These are phyloP conservation scores for Podospora bellae-mahoneyi DNA, from an alignment of 495 filamentous ascomycete genomes.

Conservation along the genomic window DNA sequence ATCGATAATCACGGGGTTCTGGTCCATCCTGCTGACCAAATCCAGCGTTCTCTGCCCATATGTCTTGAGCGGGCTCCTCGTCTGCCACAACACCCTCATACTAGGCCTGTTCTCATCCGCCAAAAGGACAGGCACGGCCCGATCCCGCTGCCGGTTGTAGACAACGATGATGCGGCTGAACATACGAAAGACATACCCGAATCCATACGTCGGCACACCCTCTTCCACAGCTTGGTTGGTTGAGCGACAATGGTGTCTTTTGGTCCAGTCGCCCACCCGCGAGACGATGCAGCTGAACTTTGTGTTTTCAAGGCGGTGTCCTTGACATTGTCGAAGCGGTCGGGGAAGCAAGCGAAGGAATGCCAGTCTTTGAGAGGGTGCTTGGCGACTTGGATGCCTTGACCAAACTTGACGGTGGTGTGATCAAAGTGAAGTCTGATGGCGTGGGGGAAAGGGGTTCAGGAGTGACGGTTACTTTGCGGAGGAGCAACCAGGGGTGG, in stretches of 20 bases:
- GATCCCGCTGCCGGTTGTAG: constrained; percentile 69
- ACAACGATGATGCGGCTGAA: constrained; percentile 62
- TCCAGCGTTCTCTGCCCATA: constrained; percentile 45
- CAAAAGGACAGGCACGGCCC: constrained; percentile 54
- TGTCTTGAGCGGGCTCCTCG: constrained; percentile 40
- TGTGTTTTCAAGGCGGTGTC: constrained; percentile 25
- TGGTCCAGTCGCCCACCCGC: constrained; percentile 70
- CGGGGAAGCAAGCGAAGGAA: constrained; percentile 72
- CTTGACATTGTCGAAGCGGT: constrained; percentile 26
- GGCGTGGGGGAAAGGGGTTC: constrained; percentile 67
- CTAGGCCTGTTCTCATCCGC: constrained; percentile 28
- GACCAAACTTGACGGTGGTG: constrained; percentile 46
- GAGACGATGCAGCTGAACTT: constrained; percentile 61
- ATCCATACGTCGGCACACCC: constrained; percentile 55
- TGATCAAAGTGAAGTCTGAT: constrained; percentile 66
- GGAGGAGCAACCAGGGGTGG: constrained; percentile 66
- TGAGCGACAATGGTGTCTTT: constrained; percentile 50
- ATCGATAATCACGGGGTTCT: constrained; percentile 43
- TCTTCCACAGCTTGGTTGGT: constrained; percentile 52
- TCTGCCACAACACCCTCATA: constrained; percentile 47
- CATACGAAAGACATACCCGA: constrained; percentile 60
- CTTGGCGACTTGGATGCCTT: constrained; percentile 49
- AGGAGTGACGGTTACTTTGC: constrained; percentile 55
- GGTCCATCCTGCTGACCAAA: constrained; percentile 37
- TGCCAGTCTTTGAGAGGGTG: constrained; percentile 73